A percentile compares a stretch with the other conserved stretches of the same genome.
Conservation (phyloP, 2,329 filamentous ascomycete genomes). For the Grosmannia penicillata region DNA sequence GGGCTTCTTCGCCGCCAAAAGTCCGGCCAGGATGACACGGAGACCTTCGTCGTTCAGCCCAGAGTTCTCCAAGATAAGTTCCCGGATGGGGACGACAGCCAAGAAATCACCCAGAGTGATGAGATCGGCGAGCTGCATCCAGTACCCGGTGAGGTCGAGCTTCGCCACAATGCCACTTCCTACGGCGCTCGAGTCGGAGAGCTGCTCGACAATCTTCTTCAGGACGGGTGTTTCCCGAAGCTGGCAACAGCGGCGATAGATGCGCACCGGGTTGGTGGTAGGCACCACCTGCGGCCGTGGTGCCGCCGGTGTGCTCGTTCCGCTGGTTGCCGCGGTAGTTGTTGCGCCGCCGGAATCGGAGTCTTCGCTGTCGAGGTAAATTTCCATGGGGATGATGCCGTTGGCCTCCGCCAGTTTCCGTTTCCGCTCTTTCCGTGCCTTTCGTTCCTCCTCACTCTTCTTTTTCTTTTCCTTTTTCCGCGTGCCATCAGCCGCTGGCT, state of each 20-base stretch:
- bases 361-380: slow-evolving; percentile 56
- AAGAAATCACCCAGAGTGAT: slow-evolving; percentile 86
- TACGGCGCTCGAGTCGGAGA: slow-evolving; percentile 52
- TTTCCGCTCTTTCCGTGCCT: slow-evolving; percentile 82
- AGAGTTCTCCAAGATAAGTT: slow-evolving; percentile 75
- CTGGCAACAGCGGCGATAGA: slow-evolving; percentile 91
- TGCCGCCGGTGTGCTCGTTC: slow-evolving; percentile 9
- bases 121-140: slow-evolving; percentile 69
- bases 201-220: slow-evolving; percentile 81
- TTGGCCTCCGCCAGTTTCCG: slow-evolving; percentile 75
- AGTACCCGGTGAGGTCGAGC: slow-evolving; percentile 73
- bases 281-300: slow-evolving; percentile 50
- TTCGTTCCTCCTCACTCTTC: slow-evolving; percentile 80
- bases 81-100: slow-evolving; percentile 79
- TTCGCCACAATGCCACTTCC: slow-evolving; percentile 69
- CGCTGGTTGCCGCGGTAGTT: slow-evolving; percentile 14
- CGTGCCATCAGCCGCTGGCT: slow-evolving; percentile 21
- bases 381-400: slow-evolving; percentile 71
- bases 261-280: slow-evolving; percentile 79
- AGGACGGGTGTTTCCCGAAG: slow-evolving; percentile 83
- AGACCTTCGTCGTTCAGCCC: slow-evolving; percentile 77
- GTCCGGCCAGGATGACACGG: slow-evolving; percentile 69
- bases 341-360: slow-evolving; percentile 17
- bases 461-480: slow-evolving; percentile 96
- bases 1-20: slow-evolving; percentile 64